phyloP scores from a whole-genome alignment of 805 yeast species.

The Zygoascus bituminiphila region DNA sequence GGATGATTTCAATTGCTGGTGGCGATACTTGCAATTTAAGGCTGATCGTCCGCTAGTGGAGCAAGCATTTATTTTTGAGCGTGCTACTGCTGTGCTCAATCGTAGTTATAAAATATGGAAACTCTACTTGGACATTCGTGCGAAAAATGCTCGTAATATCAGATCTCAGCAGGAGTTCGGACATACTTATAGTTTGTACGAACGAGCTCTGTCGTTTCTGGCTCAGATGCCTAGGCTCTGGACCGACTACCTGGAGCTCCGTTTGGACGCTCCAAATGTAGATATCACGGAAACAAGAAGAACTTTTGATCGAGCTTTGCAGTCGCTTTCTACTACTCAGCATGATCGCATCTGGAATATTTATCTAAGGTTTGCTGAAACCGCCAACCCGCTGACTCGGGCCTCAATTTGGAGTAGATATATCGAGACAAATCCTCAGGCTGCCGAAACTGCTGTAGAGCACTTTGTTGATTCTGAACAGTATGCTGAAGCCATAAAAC shows the following conservation, averaged over 20 bases:
- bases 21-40: constrained; percentile 32
- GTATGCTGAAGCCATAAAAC: constrained; percentile 25
- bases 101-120: constrained; percentile 51
- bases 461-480: constrained; percentile 18
- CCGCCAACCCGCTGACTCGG: constrained; percentile 32
- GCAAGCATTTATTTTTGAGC: constrained; percentile 36
- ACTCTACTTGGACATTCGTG: constrained; percentile 37
- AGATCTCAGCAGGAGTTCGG: constrained; percentile 28
- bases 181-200: constrained; percentile 38
- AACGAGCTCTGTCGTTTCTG: constrained; percentile 37
- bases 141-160: constrained; percentile 24
- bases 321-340: constrained; percentile 41
- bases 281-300: constrained; percentile 35
- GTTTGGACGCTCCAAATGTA: constrained; percentile 25
- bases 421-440: constrained; percentile 20
- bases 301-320: constrained; percentile 43
- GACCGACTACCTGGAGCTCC: constrained; percentile 41
- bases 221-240: constrained; percentile 43
- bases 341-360: constrained; percentile 50
- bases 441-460: constrained; percentile 24
- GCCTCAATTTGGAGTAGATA: constrained; percentile 31
- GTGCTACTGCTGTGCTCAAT: constrained; percentile 42
- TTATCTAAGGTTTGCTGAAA: constrained; percentile 43
- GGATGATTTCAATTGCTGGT: constrained; percentile 32
- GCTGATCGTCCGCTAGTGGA: constrained; percentile 21